Base-by-base conservation (phyloP, 2,329 filamentous ascomycete genomes). In the Furcasterigmium furcatum region DNA sequence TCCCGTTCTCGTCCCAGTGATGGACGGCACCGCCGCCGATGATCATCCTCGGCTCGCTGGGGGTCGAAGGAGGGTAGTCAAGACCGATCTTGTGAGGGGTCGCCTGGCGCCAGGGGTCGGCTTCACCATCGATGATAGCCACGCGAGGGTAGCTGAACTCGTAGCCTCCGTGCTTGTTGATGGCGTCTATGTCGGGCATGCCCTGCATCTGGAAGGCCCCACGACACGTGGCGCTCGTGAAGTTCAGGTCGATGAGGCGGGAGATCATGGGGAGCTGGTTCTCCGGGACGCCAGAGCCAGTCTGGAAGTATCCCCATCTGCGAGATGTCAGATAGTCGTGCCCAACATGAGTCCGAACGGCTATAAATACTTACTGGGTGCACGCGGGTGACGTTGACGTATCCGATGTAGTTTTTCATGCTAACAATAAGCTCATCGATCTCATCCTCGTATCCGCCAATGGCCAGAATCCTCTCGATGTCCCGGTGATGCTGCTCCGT, bases 151-250 rank as follows among this genome's bases (percentile, higher is more conserved):
- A 91, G 38, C 78, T 77, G 55, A 94, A 84, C 60, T 79, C 68
- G 63, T 83, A 87, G 12, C 82, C 87, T 35, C 90, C 90, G 52
- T 87, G 85, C 58, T 85, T 82, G 71, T 95, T 94, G 63, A 94
- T 82, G 1, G 72, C 71, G 2, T 80, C 73, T 0, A 85, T 67
- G 43, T 91, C 72, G 0, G 89, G 77, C 0, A 77, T 78, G 0
- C 68, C 63, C 0, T 77, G 81, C 58, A 91, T 82, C 65, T 85
- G 85, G 72, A 91, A 95, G 0, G 79, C 78, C 8, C 78, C 70
- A 1, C 73, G 71, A 68, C 89, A 95, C 54, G 84, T 71, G 4
- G 76, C 62, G 1, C 78, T 80, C 3, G 72, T 62, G 61, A 84
- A 90, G 3, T 82, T 72, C 1, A 90, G 56, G 50, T 84, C 78